Evolutionary conservation across 805 yeast genomes (phyloP).

Genomic region (Pichia manshurica): DNA sequence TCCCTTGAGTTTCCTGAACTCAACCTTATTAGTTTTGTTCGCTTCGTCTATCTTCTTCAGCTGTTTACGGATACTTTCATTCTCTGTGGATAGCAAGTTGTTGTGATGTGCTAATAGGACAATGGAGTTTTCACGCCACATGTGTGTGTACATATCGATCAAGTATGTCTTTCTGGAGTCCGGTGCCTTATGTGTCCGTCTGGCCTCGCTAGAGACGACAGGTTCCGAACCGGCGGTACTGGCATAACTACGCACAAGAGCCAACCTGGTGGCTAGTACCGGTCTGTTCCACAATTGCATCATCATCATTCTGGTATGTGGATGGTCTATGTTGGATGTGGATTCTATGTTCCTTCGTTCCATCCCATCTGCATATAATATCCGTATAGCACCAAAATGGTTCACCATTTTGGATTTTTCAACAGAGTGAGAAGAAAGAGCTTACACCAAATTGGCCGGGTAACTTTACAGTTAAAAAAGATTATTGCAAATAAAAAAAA

Average conservation of each 20-base stretch:
- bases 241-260: conserved; percentile 8
- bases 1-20: conserved; percentile 62
- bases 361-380: too few relatives aligned
- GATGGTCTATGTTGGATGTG: background rate
- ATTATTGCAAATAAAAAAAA: too few relatives aligned
- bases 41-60: conserved; percentile 59
- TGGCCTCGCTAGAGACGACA: conserved; percentile 1
- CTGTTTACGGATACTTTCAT: conserved; percentile 54
- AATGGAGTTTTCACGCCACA: conserved; percentile 63
- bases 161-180: conserved; percentile 81
- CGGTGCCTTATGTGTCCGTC: conserved; percentile 48
- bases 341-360: too few relatives aligned
- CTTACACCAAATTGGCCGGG: conserved; percentile 6
- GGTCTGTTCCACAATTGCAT: conserved; percentile 5
- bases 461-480: background rate
- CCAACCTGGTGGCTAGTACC: background rate
- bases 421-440: too few relatives aligned
- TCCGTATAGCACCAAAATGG: too few relatives aligned
- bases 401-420: too few relatives aligned
- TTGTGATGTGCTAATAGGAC: conserved; percentile 81
- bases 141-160: conserved; percentile 69
- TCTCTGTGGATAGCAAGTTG: conserved; percentile 67
- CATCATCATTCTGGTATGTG: background rate
- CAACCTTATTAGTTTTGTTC: conserved; percentile 18
- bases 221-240: conserved; percentile 5